These are phyloP conservation scores for Pyricularia sp. DNA, from an alignment of 2,329 filamentous ascomycete genomes.

Conservation along the genomic window DNA sequence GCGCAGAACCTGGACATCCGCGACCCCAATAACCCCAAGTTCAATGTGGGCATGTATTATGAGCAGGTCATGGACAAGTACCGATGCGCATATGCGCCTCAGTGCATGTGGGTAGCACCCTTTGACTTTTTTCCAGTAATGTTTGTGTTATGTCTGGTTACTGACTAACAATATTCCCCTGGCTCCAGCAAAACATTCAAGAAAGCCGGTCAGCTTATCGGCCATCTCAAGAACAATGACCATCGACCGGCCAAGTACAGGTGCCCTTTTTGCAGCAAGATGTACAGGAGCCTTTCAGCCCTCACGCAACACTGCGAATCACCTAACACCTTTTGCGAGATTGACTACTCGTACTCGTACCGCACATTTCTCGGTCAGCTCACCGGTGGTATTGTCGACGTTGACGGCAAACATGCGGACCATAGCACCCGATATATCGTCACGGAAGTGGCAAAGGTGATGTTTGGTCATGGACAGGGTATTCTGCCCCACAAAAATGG, in stretches of 20 bases:
- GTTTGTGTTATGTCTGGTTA: background rate
- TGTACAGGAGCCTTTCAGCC: conserved; percentile 30
- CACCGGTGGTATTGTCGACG: conserved; percentile 27
- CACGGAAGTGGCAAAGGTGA: conserved; percentile 6
- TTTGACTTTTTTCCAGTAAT: background rate
- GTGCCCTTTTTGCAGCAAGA: conserved; percentile 35
- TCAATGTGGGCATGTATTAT: conserved; percentile 37
- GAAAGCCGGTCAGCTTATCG: conserved; percentile 19
- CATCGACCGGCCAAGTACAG: conserved; percentile 26
- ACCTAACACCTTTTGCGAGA: conserved; percentile 28
- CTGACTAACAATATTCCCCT: background rate
- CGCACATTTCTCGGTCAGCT: conserved; percentile 26
- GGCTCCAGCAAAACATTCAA: conserved; percentile 31
- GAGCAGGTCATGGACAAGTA: conserved; percentile 32
- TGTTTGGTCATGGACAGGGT: background rate
- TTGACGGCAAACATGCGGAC: conserved; percentile 22
- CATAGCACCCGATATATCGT: conserved; percentile 23
- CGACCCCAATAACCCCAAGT: conserved; percentile 38
- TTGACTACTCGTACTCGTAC: conserved; percentile 31
- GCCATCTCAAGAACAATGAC: conserved; percentile 33
- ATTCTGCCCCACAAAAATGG: background rate
- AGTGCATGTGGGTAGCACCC: conserved; percentile 36
- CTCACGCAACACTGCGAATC: conserved; percentile 41
- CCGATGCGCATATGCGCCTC: conserved; percentile 37
- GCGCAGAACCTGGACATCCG: conserved; percentile 10